Percentiles rank a stretch among this genome's conserved stretches.
These are phyloP conservation scores for Chimonanthus salicifolius DNA, from an alignment of 164 flowering plant genomes.

Conservation along the genomic window DNA sequence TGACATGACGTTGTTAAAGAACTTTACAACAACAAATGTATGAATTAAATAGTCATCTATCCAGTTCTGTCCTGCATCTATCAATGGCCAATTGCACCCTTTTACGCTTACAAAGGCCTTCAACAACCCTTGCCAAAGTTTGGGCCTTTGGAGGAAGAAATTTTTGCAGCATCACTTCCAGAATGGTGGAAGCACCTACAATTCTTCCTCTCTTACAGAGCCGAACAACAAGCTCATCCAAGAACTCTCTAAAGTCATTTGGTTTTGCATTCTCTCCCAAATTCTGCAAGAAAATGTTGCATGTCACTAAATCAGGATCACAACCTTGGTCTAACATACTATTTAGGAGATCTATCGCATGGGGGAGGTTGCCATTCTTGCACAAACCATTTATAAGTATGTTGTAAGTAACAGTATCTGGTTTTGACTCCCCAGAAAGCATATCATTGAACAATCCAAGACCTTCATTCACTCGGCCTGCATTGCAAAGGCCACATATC, in stretches of 20 bases:
- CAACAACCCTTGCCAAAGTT: slow-evolving; percentile 58
- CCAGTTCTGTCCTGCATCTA: slow-evolving; percentile 45
- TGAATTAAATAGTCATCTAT: slow-evolving; percentile 23
- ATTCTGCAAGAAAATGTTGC: slow-evolving; percentile 58
- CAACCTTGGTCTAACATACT: slow-evolving; percentile 65
- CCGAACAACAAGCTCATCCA: slow-evolving; percentile 69
- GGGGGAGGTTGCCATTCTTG: slow-evolving; percentile 39
- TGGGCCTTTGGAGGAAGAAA: slow-evolving; percentile 49
- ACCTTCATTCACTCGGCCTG: slow-evolving; percentile 60
- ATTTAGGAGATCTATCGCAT: slow-evolving; percentile 59
- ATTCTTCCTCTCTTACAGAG: slow-evolving; percentile 44
- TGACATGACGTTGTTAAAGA: slow-evolving; percentile 8
- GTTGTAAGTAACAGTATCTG: slow-evolving; percentile 79
- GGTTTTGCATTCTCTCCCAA: slow-evolving; percentile 49
- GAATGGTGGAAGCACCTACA: slow-evolving; percentile 48
- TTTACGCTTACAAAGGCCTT: slow-evolving; percentile 49
- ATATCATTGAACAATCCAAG: slow-evolving; percentile 63
- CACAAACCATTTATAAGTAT: slow-evolving; percentile 65
- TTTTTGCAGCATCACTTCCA: slow-evolving; percentile 78
- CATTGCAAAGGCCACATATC: slow-evolving; percentile 73
- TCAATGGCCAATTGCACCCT: slow-evolving; percentile 45
- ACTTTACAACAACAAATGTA: slow-evolving; percentile 16
- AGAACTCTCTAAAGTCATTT: slow-evolving; percentile 58
- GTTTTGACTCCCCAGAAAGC: slow-evolving; percentile 58
- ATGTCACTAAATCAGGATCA: slow-evolving; percentile 69